Conservation (phyloP, 495 filamentous ascomycete species). For the Penicillium canescens region DNA sequence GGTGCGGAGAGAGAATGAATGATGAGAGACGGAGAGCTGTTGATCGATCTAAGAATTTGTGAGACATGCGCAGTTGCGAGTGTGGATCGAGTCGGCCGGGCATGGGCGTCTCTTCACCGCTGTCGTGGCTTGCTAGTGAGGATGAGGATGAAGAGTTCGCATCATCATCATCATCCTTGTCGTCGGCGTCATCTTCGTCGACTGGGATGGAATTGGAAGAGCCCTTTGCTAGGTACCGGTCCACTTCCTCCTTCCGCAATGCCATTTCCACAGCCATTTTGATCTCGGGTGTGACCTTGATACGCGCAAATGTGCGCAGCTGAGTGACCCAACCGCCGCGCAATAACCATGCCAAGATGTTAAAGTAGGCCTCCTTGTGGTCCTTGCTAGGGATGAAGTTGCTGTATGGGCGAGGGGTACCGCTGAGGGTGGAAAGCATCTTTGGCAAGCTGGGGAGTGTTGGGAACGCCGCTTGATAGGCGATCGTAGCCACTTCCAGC, state of each 20-base stretch:
- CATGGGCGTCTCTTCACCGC: constrained; percentile 41
- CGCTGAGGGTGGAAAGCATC: constrained; percentile 77
- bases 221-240: constrained; percentile 40
- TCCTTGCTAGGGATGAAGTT: constrained; percentile 83
- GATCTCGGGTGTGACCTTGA: constrained; percentile 56
- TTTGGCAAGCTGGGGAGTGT: constrained; percentile 78
- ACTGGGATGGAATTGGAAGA: constrained; percentile 11
- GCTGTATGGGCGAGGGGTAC: constrained; percentile 75
- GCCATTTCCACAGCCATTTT: constrained; percentile 48
- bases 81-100: constrained; percentile 29
- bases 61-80: constrained; percentile 31
- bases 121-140: constrained; percentile 42
- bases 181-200: constrained; percentile 17
- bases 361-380: constrained; percentile 81
- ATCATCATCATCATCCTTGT: constrained; percentile 30
- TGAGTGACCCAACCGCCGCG: constrained; percentile 91
- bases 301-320: constrained; percentile 83
- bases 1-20: constrained; percentile 54
- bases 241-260: constrained; percentile 44
- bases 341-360: constrained; percentile 90
- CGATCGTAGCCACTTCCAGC: constrained; percentile 66
- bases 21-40: constrained; percentile 40
- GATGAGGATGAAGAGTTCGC: constrained; percentile 41
- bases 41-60: constrained; percentile 41
- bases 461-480: constrained; percentile 76